Base-by-base conservation (phyloP, 2,329 filamentous ascomycete species). In the Coniosporium tulheliwenetii region DNA sequence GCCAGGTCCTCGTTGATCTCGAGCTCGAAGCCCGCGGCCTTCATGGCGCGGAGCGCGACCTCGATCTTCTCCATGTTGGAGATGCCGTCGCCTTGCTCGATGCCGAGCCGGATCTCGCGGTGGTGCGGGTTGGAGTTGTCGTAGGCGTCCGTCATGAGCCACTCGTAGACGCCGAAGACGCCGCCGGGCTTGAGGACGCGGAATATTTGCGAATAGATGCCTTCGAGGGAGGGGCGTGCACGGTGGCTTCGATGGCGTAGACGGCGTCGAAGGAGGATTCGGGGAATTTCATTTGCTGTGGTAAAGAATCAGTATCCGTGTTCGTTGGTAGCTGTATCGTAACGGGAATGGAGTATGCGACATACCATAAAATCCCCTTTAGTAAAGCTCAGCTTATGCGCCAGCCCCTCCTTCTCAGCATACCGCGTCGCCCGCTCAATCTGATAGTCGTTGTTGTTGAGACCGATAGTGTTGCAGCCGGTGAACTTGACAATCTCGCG, bases 371-470 rank as follows among this genome's bases (percentile, higher is more conserved):
- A 98, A 57, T 96, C 89, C 40, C 87, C 89, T 74, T 96, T 95
- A 57, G 85, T 81, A 54, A 85, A 96, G 47, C 72, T 73, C 50
- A 94, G 67, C 67, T 94, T 85, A 55, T 84, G 63, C 1, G 79
- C 72, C 40, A 96, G 69, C 39, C 80, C 79, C 64, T 93, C 85
- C 63, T 85, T 85, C 46, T 73, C 64, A 2, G 87, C 85, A 58
- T 95, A 94, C 41, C 73, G 70, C 10, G 78, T 86, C n/a, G 87
- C 89, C 49, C 91, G 84, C 59, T 95, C 77, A 50, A 96, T 94
- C 68, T 96, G 91, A 70, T 98, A 98, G 67, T 95, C 85, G 64
- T 96, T 96, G 77, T 95, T 96, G 77, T 96, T 98, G 60, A 96
- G 67, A 36, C 91, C 91, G 16, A 85, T 81, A 47, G 96, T 75